Base-by-base conservation (phyloP, 1,139 yeast species). In the Suhomyces coccinellae region DNA sequence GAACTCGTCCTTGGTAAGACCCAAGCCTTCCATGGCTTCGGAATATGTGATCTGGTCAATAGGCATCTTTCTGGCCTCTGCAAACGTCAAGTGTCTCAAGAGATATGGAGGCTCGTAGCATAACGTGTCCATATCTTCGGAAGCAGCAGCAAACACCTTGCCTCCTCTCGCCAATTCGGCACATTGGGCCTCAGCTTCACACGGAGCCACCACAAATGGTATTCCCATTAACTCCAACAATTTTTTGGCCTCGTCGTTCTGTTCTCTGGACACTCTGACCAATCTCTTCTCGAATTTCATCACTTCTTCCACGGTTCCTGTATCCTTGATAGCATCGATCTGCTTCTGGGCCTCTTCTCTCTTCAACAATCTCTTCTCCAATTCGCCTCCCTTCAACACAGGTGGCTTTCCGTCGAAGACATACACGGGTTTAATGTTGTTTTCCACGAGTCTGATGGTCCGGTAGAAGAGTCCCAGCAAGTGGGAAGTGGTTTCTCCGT, bases 111-210 rank as follows among this genome's bases (percentile, higher is more conserved):
- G 88, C 45, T 82, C 83, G 63, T 93, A 93, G 59, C 98, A 93
- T 46, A 93, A 66, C 0, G 99, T 95, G 67, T 93, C 99, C 99
- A 93, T 93, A 79, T 93, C 99, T 63, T 93, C 99, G 3, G 96
- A 87, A 0, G 98, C 99, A 2, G 99, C 97, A 11, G 96, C 99
- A 62, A 83, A 93, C 0, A 93, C 98, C 59, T 85, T 85, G 4
- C 96, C 97, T 13, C 82, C 81, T 49, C 82, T 80, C 2, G 98
- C 97, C 46, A 93, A 69, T 53, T 83, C 95, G 0, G 99, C 99
- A 71, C 99, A 93, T 59, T 93, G 98, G 0, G 99, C 97, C 63
- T 93, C 99, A 0, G 99, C 99, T 66, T 93, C 99, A 63, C 97
- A 86, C 1, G 99, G 99, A 0, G 99, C 98, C 46, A 83, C 82